A percentile compares a stretch with the other conserved stretches of the same genome.
Conservation (phyloP, 345 rosid species). For the Gossypium stocksii region DNA sequence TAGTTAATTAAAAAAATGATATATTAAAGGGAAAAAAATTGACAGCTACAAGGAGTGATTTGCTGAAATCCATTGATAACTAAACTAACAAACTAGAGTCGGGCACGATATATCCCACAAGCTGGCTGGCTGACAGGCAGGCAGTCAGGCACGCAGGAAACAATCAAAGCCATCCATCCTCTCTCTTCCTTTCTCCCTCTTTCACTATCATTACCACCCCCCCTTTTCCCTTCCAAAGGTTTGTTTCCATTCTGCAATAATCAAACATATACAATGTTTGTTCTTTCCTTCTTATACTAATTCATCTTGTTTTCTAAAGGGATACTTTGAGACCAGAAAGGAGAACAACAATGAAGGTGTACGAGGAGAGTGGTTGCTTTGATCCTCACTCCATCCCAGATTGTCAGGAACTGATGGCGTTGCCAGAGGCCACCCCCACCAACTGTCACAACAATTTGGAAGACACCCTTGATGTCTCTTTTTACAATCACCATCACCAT, state of each 20-base stretch:
- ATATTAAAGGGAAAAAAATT: too few relatives aligned
- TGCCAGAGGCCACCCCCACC: conserved; percentile 22
- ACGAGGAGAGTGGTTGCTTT: conserved; percentile 41
- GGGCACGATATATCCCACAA: neutral
- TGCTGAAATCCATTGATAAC: neutral
- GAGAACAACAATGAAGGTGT: conserved; percentile 27
- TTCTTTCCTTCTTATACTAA: too few relatives aligned
- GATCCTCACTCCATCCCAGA: conserved; percentile 37
- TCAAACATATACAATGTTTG: too few relatives aligned
- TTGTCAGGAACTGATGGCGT: neutral
- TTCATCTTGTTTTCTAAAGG: too few relatives aligned
- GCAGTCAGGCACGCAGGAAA: neutral
- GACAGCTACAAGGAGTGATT: neutral
- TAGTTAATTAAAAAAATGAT: too few relatives aligned
- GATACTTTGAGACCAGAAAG: neutral
- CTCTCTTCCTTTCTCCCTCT: neutral
- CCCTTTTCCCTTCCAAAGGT: neutral
- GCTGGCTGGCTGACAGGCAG: neutral
- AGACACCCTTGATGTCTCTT: conserved; percentile 37
- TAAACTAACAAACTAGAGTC: neutral
- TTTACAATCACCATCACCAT: conserved; percentile 29
- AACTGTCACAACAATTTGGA: conserved; percentile 31
- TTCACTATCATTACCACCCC: neutral
- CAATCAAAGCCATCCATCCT: neutral
- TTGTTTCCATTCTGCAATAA: too few relatives aligned